Base-by-base conservation (phyloP, 164 flowering plant species). In the Annona cherimola region DNA sequence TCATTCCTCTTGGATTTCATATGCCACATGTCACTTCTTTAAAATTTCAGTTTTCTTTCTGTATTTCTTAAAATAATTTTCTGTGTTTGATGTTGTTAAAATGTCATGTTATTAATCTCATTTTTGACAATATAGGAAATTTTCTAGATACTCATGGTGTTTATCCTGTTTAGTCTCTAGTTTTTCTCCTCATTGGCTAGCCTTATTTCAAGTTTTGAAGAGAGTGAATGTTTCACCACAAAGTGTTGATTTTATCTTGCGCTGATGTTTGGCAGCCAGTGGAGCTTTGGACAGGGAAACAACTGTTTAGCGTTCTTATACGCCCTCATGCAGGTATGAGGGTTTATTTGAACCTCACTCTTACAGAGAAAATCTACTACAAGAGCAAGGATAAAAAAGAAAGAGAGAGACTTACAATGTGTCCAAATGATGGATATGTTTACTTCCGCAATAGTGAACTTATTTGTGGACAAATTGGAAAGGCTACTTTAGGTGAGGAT, bases 201-300 rank as follows among this genome's bases (percentile, higher is more conserved):
- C 19, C 19, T 61, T 61, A n/a, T 18, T 20, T 61, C 6, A 3
- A 3, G 20, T 61, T 3, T 3, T n/a, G 35, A 26, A 26, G 35
- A 0, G 35, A 26, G 35, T 26, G 35, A 26, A 26, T 26, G 19
- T 20, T 40, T 42, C 6, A 2, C 18, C 12, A 19, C n/a, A 64
- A 40, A 39, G 0, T 18, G 16, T 44, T 64, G 63, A 61, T 61
- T 11, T 4, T 5, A n/a, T 61, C 35, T 20, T 61, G 4, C 16
- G 19, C 7, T 1, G 40, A 16, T 19, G 77, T 74, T 73, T 77
- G 35, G 81, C 93, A 96, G 99, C 98, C 99, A 72, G 71, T 93
- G 39, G 98, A 93, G 78, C 93, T 96, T 45, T 93, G 99, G 99
- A 92, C 94, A 46, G 97, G 99, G 39, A 96, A 96, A 76, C 98